phyloP scores from a whole-genome alignment of 495 filamentous ascomycete genomes.

The Neurospora sp. region DNA sequence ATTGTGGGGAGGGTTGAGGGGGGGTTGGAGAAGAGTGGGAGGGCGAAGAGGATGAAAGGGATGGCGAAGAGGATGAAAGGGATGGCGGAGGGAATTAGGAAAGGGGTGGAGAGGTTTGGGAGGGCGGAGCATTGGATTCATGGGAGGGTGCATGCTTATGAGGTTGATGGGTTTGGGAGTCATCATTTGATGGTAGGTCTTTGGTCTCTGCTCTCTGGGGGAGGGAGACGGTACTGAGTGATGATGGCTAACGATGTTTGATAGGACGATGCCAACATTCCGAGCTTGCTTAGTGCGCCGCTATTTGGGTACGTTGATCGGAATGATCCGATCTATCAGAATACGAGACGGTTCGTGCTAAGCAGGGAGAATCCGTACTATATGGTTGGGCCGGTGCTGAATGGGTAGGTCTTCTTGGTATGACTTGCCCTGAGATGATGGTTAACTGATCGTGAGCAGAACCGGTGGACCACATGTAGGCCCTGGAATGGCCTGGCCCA shows the following conservation, averaged over 20 bases:
- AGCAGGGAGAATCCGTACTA: slow-evolving; percentile 49
- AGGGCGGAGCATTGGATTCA: not conserved
- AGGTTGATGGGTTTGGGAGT: slow-evolving; percentile 49
- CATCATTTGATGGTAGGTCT: slow-evolving; percentile 48
- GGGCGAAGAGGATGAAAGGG: not conserved
- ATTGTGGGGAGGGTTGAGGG: not conserved
- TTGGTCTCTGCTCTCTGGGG: not conserved
- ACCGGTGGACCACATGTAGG: slow-evolving; percentile 52
- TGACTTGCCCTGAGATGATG: not conserved
- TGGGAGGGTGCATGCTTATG: slow-evolving; percentile 45
- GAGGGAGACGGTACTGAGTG: not conserved
- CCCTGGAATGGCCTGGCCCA: slow-evolving; percentile 44
- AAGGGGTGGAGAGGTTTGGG: not conserved
- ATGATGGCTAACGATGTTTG: not conserved
- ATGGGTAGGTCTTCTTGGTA: slow-evolving; percentile 32
- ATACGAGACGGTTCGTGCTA: slow-evolving; percentile 45
- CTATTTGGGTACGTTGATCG: slow-evolving; percentile 43
- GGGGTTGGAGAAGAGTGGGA: not conserved
- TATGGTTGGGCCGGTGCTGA: slow-evolving; percentile 47
- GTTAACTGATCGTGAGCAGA: slow-evolving; percentile 41
- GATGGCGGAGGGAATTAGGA: not conserved
- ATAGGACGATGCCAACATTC: slow-evolving; percentile 52
- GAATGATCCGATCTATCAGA: slow-evolving; percentile 41
- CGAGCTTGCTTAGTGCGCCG: slow-evolving; percentile 45
- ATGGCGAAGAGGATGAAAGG: not conserved